Conservation (phyloP, 2,329 filamentous ascomycete species). For the Fusarium sp. region DNA sequence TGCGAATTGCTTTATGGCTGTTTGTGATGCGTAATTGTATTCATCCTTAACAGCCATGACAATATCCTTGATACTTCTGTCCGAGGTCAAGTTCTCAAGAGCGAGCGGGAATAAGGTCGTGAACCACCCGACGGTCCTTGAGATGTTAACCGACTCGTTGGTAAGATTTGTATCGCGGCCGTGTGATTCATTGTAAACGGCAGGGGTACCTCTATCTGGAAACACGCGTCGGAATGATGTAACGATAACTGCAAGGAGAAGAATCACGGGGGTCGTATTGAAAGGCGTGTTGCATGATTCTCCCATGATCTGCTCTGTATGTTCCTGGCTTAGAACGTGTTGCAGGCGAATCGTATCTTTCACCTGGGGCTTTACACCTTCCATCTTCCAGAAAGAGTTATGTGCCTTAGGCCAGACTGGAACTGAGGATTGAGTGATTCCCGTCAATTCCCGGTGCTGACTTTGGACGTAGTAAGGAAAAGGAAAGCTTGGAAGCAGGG, state of each 20-base stretch:
- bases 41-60: background rate
- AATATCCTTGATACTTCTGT: background rate
- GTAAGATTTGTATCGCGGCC: background rate
- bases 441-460: background rate
- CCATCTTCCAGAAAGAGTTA: background rate
- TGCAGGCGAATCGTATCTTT: background rate
- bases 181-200: background rate
- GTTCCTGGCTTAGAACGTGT: background rate
- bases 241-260: background rate
- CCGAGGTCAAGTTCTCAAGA: background rate
- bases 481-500: background rate
- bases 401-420: background rate
- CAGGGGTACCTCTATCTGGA: background rate
- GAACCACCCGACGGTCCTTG: background rate
- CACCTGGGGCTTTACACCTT: background rate
- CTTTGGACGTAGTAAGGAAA: background rate
- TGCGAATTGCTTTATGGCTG: background rate
- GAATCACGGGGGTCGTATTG: background rate
- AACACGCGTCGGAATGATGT: background rate
- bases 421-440: fast-evolving
- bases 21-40: background rate
- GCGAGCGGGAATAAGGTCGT: background rate
- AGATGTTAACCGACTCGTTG: background rate
- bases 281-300: background rate
- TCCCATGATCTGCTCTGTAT: background rate